Base-by-base conservation (phyloP, 495 filamentous ascomycete genomes). In the Amniculicola lignicola region DNA sequence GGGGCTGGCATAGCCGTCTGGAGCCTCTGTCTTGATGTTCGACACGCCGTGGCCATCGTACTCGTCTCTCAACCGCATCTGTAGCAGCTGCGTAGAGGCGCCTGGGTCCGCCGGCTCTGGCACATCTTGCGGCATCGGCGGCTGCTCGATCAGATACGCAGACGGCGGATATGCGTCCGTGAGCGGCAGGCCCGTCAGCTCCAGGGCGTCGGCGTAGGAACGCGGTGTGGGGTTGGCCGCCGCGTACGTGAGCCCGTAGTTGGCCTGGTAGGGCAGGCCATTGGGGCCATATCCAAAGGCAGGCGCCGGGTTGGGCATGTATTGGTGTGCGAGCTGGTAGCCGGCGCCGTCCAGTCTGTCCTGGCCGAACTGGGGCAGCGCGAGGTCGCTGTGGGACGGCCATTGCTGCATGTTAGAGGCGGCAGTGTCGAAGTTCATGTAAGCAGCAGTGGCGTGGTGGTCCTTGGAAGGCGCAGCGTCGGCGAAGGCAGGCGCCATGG, bases 141-240 rank as follows among this genome's bases (percentile, higher is more conserved):
- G 55, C n/a, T n/a, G n/a, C 11, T 59, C 51, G 12, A 64, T 40
- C 16, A 54, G 51, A 31, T 64, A 65, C 9, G 62, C 62, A 14
- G 46, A 43, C 4, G 62, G 62, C 4, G 62, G 62, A 48, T 61
- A 61, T 7, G 57, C 48, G 10, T 65, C 39, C n/a, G n/a, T n/a
- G n/a, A n/a, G n/a, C n/a, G n/a, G n/a, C n/a, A n/a, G n/a, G 18
- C 36, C 25, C 12, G 53, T 18, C 9, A 64, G 21, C 14, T 50
- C 57, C 37, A 54, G 45, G 29, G 1, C 37, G 28, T 24, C 38
- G 14, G 44, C 18, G 35, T 64, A 60, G 16, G 61, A 45, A n/a
- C 61, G 56, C n/a, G 61, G 56, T 25, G 56, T 7, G 29, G 38
- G 23, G 25, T 33, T 33, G 14, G 36, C 18, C n/a, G 55, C 9